These are phyloP conservation scores for Casuarina glauca DNA, from an alignment of 306 rosid genomes.

Conservation along the genomic window DNA sequence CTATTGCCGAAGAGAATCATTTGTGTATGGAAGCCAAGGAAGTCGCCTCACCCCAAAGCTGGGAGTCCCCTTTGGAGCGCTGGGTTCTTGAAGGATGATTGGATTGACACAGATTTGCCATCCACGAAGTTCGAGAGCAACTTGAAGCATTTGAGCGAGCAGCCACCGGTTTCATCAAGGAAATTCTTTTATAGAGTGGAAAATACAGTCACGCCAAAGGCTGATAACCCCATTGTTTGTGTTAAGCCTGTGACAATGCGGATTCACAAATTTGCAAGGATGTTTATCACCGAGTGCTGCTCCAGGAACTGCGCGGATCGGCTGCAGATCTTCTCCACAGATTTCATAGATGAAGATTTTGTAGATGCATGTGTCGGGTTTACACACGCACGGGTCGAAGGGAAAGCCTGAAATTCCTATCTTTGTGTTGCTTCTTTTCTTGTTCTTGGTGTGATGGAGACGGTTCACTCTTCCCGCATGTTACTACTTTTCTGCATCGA, in stretches of 20 bases:
- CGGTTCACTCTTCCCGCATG: not conserved
- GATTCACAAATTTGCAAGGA: conserved; percentile 64
- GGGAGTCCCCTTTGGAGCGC: conserved; percentile 73
- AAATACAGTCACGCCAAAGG: conserved; percentile 83
- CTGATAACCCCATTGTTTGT: conserved; percentile 75
- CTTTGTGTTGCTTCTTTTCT: not conserved
- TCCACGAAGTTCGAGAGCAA: conserved; percentile 81
- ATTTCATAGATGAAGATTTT: conserved; percentile 76
- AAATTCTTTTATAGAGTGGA: conserved; percentile 85
- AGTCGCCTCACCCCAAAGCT: conserved; percentile 53
- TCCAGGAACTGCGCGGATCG: conserved; percentile 46
- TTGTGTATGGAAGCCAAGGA: conserved; percentile 89
- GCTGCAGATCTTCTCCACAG: conserved; percentile 74
- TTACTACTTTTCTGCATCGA: not conserved
- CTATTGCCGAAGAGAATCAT: conserved; percentile 67
- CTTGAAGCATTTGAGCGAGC: conserved; percentile 67
- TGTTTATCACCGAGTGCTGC: conserved; percentile 67
- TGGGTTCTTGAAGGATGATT: conserved; percentile 67
- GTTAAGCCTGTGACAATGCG: conserved; percentile 77
- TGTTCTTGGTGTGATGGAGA: not conserved
- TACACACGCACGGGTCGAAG: conserved; percentile 71
- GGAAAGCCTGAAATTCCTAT: conserved; percentile 41
- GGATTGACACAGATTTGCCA: conserved; percentile 88
- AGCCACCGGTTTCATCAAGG: conserved; percentile 53
- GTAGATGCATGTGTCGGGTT: conserved; percentile 82